Evolutionary conservation across 1,284 basidiomycete species (phyloP).

Genomic region (Ustilago trichophora): DNA sequence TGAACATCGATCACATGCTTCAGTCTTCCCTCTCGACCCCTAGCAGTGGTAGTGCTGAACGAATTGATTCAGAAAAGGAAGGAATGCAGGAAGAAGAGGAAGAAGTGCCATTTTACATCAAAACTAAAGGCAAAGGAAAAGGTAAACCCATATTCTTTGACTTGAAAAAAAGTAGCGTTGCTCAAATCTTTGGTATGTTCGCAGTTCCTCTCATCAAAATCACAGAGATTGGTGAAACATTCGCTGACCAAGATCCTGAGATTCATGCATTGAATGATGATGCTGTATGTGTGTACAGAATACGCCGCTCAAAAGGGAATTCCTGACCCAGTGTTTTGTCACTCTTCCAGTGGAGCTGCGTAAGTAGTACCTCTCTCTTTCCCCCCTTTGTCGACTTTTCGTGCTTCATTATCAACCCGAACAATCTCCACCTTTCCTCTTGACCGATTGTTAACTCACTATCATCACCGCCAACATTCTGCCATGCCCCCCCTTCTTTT

Average conservation of each 20-base stretch:
- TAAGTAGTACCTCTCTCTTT: constrained; percentile 13
- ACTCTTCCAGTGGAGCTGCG: constrained; percentile 7
- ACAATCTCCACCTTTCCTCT: too few relatives aligned
- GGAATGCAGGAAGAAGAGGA: neutral
- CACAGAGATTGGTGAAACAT: too few relatives aligned
- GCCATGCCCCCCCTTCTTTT: too few relatives aligned
- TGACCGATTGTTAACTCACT: too few relatives aligned
- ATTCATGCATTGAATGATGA: too few relatives aligned
- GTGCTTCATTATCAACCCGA: neutral
- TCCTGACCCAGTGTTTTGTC: constrained; percentile 5
- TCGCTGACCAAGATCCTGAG: too few relatives aligned
- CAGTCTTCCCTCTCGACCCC: too few relatives aligned
- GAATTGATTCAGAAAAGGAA: neutral
- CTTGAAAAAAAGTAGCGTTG: neutral
- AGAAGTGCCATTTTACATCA: constrained; percentile 26
- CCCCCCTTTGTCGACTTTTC: neutral
- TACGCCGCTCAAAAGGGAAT: constrained; percentile 7
- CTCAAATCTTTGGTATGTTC: constrained; percentile 29
- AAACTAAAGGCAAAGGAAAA: constrained; percentile 30
- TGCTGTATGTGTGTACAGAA: constrained; percentile 21
- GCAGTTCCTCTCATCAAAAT: neutral
- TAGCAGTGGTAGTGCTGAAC: neutral
- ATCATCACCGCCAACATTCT: too few relatives aligned
- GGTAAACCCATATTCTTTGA: constrained; percentile 19
- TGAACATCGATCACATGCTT: too few relatives aligned